These are phyloP conservation scores for Maudiozyma saulgeensis DNA, from an alignment of 805 yeast genomes.

Conservation along the genomic window DNA sequence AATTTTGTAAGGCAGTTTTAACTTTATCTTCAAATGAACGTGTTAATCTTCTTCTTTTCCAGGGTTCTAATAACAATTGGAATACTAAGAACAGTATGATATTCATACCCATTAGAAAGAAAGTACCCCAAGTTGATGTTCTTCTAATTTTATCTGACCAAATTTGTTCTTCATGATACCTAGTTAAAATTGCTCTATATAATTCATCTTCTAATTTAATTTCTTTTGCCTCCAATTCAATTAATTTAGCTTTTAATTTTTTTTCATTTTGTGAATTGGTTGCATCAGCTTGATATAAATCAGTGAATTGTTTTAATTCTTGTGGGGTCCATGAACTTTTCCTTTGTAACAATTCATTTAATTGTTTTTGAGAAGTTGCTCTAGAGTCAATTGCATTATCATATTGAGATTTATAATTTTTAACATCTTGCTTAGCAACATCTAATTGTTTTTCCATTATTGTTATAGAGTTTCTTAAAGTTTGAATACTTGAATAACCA, in stretches of 20 bases:
- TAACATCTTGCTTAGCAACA: constrained; percentile 40
- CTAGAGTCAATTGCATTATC: constrained; percentile 54
- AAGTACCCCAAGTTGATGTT: constrained; percentile 95
- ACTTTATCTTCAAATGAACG: constrained; percentile 78
- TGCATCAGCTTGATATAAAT: constrained; percentile 73
- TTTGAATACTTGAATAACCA: constrained; percentile 77
- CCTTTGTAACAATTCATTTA: constrained; percentile 78
- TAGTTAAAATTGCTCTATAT: constrained; percentile 66
- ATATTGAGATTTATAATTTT: constrained; percentile 41
- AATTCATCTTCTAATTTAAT: constrained; percentile 63
- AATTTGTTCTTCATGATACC: constrained; percentile 94
- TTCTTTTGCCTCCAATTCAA: constrained; percentile 46
- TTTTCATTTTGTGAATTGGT: constrained; percentile 53
- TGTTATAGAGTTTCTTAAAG: constrained; percentile 53
- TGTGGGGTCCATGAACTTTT: constrained; percentile 70
- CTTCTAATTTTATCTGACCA: constrained; percentile 96
- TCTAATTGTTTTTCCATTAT: constrained; percentile 43
- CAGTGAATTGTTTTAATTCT: constrained; percentile 81
- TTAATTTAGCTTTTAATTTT: constrained; percentile 39
- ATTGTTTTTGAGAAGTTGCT: constrained; percentile 65
- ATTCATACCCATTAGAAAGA: constrained; percentile 81
- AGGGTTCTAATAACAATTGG: constrained; percentile 85
- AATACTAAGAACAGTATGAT: constrained; percentile 67
- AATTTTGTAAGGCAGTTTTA: constrained; percentile 39
- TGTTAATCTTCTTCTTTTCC: constrained; percentile 78